Percentiles rank a stretch among this genome's conserved stretches.
Conservation (phyloP, 139 green algal species). For the Ostreobium quekettii region DNA sequence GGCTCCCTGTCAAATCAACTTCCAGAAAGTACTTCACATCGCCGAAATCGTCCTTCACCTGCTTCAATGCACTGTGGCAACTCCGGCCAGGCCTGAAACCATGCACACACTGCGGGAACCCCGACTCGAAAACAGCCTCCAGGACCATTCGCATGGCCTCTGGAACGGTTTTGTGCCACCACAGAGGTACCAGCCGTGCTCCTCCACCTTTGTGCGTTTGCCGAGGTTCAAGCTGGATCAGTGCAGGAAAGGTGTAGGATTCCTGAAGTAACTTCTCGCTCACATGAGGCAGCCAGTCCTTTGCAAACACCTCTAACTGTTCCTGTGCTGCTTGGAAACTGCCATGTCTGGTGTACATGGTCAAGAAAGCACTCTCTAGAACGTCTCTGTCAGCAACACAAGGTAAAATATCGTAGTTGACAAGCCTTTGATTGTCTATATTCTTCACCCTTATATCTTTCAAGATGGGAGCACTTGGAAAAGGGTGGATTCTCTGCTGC, state of each 20-base stretch:
- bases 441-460: neutral
- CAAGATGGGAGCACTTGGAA: too few relatives aligned
- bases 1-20: slow-evolving; percentile 1
- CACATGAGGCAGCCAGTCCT: neutral
- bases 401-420: neutral
- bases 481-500: too few relatives aligned
- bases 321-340: neutral
- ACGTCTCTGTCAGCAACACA: neutral
- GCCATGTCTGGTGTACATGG: slow-evolving; percentile 11
- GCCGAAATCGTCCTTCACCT: slow-evolving; percentile 8
- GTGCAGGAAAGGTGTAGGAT: slow-evolving; percentile 1
- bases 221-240: slow-evolving; percentile 1
- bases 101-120: neutral
- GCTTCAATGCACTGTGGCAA: slow-evolving; percentile 4
- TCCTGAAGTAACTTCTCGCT: neutral
- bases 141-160: slow-evolving; percentile 9
- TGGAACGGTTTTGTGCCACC: slow-evolving; percentile 14
- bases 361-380: slow-evolving; percentile 9
- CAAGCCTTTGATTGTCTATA: neutral
- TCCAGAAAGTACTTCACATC: slow-evolving; percentile 10
- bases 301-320: too few relatives aligned
- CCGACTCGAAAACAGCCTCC: slow-evolving; percentile 7
- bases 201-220: neutral
- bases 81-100: neutral
- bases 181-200: neutral